A percentile compares a stretch with the other conserved stretches of the same genome.
These are phyloP conservation scores for Naganishia cerealis DNA, from an alignment of 1,284 basidiomycete genomes.

Conservation along the genomic window DNA sequence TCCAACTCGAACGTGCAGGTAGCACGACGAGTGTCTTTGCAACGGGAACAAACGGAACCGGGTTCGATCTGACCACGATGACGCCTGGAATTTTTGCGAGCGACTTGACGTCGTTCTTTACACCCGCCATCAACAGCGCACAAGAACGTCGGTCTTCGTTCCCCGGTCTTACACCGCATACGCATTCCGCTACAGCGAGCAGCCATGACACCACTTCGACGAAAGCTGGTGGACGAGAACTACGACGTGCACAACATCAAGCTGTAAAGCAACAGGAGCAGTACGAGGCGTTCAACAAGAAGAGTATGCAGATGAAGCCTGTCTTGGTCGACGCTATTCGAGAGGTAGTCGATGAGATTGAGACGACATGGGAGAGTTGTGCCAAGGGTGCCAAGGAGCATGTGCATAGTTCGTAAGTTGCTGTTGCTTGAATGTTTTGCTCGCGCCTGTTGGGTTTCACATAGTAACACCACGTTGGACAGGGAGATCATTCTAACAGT, in stretches of 20 bases:
- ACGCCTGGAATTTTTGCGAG: conserved; percentile 20
- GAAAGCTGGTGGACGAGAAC: conserved; percentile 16
- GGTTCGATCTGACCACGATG: conserved; percentile 19
- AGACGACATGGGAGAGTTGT: conserved; percentile 91
- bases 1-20: conserved; percentile 48
- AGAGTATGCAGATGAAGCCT: conserved; percentile 53
- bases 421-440: not conserved
- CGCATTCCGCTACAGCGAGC: not conserved
- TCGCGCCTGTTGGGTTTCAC: not conserved
- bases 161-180: conserved; percentile 23
- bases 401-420: conserved; percentile 86
- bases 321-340: conserved; percentile 83
- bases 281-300: conserved; percentile 50
- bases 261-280: conserved; percentile 33
- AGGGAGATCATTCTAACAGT: conserved; percentile 96
- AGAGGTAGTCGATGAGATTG: conserved; percentile 91
- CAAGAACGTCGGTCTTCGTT: conserved; percentile 27
- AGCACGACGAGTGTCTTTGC: conserved; percentile 42
- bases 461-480: conserved; percentile 20
- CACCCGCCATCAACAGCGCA: conserved; percentile 17
- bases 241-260: conserved; percentile 20
- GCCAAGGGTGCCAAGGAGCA: conserved; percentile 93
- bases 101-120: conserved; percentile 16
- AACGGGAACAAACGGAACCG: conserved; percentile 8
- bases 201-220: conserved; percentile 9